These are phyloP conservation scores for Uronychia binucleata DNA, from an alignment of 73 alveolate genomes.

Conservation along the genomic window DNA sequence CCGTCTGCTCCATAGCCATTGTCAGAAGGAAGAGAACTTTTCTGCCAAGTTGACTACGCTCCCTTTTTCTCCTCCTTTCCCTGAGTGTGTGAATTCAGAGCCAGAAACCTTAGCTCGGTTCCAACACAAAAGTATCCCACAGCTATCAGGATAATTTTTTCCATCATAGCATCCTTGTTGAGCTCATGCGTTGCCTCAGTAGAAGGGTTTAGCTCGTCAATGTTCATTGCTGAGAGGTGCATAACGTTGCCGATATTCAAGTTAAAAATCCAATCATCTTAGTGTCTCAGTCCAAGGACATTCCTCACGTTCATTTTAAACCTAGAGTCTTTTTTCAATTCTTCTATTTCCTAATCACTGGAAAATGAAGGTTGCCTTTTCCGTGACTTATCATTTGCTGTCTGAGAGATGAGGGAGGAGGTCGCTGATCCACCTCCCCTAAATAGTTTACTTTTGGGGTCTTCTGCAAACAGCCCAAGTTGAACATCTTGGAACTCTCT, in stretches of 20 bases:
- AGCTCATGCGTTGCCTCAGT: conserved; percentile 33
- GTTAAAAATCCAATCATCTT: conserved; percentile 53
- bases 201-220: conserved; percentile 33
- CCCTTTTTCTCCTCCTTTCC: conserved; percentile 16
- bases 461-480: background rate
- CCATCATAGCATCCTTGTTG: conserved; percentile 51
- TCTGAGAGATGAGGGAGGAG: background rate
- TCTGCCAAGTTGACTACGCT: too few species aligned
- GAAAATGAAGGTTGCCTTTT: background rate
- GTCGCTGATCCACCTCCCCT: background rate
- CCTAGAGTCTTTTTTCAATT: conserved; percentile 6
- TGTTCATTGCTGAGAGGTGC: conserved; percentile 47
- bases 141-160: conserved; percentile 31
- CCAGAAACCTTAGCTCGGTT: conserved; percentile 35
- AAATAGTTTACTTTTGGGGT: background rate
- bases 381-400: background rate
- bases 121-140: conserved; percentile 51
- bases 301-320: conserved; percentile 40
- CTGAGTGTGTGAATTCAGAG: conserved; percentile 12
- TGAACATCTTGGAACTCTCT: background rate
- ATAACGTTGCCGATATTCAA: conserved; percentile 43
- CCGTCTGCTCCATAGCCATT: background rate
- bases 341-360: conserved; percentile 33
- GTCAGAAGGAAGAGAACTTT: too few species aligned
- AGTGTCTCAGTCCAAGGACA: conserved; percentile 29